A percentile compares a stretch with the other conserved stretches of the same genome.
These are phyloP conservation scores for Parafenestella ontariensis DNA, from an alignment of 2,329 filamentous ascomycete genomes.

Conservation along the genomic window DNA sequence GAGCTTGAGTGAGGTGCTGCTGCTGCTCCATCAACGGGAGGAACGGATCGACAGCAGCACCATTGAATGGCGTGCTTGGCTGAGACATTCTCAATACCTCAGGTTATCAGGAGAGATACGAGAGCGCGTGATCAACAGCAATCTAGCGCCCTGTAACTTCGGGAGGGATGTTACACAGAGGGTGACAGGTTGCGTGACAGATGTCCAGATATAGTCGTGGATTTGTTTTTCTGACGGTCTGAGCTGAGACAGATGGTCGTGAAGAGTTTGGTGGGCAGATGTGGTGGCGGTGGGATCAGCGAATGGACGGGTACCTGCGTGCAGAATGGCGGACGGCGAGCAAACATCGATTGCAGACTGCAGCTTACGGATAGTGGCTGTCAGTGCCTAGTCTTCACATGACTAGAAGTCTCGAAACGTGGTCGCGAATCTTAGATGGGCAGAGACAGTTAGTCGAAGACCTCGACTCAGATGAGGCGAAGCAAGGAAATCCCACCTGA, in stretches of 20 bases:
- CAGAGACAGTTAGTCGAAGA: neutral
- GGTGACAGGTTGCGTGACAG: constrained; percentile 9
- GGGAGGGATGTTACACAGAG: constrained; percentile 30
- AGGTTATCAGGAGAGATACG: neutral
- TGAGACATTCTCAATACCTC: constrained; percentile 28
- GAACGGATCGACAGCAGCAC: constrained; percentile 2
- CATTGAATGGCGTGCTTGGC: constrained; percentile 9
- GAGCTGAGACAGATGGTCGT: constrained; percentile 31
- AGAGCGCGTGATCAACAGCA: constrained; percentile 9
- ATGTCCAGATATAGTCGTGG: constrained; percentile 31
- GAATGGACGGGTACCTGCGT: constrained; percentile 12
- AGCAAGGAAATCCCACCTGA: neutral
- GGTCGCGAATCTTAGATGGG: neutral
- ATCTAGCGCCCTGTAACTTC: constrained; percentile 1
- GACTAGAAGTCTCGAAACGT: neutral
- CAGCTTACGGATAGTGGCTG: no score
- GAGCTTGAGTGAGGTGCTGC: constrained; percentile 12
- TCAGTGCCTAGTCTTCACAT: neutral
- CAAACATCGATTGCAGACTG: constrained; percentile 9
- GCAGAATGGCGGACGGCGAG: neutral
- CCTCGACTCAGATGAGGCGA: neutral
- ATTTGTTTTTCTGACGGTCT: constrained; percentile 15
- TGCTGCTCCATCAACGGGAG: constrained; percentile 6
- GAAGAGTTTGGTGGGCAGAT: constrained; percentile 12
- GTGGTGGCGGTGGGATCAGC: constrained; percentile 10